Percentiles rank a stretch among this genome's conserved stretches.
Conservation (phyloP, 1,139 yeast genomes). For the Taiozyma sp. region DNA sequence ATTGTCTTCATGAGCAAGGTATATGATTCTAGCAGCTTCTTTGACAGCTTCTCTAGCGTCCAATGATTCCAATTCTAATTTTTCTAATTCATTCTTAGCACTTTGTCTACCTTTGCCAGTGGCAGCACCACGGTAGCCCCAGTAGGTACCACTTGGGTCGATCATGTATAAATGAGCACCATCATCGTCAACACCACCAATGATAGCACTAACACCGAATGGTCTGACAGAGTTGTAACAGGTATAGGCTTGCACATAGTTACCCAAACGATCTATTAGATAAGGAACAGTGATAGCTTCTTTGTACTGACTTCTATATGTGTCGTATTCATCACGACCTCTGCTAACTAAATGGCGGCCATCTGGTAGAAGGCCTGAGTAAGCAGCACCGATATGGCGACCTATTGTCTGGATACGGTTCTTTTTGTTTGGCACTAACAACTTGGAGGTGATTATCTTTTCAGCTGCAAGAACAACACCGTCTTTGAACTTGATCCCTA, state of each 20-base stretch:
- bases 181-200: slow-evolving; percentile 88
- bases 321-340: slow-evolving; percentile 88
- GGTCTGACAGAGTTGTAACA: slow-evolving; percentile 97
- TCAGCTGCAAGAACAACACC: slow-evolving; percentile 97
- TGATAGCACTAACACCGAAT: slow-evolving; percentile 86
- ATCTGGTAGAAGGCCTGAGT: slow-evolving; percentile 94
- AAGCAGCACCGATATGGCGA: slow-evolving; percentile 89
- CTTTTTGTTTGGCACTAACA: slow-evolving; percentile 86
- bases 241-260: slow-evolving; percentile 93
- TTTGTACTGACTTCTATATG: slow-evolving; percentile 75
- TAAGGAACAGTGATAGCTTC: slow-evolving; percentile 76
- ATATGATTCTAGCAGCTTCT: slow-evolving; percentile 90
- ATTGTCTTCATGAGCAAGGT: slow-evolving; percentile 94
- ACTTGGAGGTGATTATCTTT: slow-evolving; percentile 80
- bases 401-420: slow-evolving; percentile 90
- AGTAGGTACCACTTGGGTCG: slow-evolving; percentile 94
- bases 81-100: slow-evolving; percentile 94
- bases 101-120: slow-evolving; percentile 97
- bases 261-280: slow-evolving; percentile 83
- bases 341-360: slow-evolving; percentile 91
- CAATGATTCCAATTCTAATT: slow-evolving; percentile 68
- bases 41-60: slow-evolving; percentile 80
- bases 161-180: slow-evolving; percentile 94
- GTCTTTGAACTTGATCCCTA: slow-evolving; percentile 88
- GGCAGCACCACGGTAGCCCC: slow-evolving; percentile 98